A percentile compares a stretch with the other conserved stretches of the same genome.
Evolutionary conservation across 176 grass and related monocot genomes (phyloP).

Genomic region (Coix lacrymajobi): DNA sequence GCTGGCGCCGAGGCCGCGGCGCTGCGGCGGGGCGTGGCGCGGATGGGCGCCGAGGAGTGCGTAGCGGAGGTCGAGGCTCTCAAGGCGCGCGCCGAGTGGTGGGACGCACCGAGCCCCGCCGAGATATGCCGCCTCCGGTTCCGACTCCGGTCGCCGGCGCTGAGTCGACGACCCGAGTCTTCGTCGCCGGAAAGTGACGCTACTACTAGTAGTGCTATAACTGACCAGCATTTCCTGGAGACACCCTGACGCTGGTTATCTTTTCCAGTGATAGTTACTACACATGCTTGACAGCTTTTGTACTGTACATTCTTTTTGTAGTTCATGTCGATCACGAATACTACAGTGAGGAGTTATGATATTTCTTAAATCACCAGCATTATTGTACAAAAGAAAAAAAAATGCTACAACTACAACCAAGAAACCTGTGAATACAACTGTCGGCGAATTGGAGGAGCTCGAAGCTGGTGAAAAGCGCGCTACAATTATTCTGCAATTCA

Average conservation of each 20-base stretch:
- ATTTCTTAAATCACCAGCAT: no score
- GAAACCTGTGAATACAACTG: background rate
- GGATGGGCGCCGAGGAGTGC: constrained; percentile 37
- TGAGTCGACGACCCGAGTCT: background rate
- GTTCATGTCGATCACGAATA: background rate
- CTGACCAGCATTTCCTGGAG: background rate
- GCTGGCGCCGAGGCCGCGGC: constrained; percentile 40
- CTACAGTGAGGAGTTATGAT: background rate
- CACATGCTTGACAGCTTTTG: background rate
- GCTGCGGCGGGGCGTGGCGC: constrained; percentile 13
- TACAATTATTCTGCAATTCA: background rate
- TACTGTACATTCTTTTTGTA: background rate
- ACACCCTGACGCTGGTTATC: background rate
- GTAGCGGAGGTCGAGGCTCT: constrained; percentile 32
- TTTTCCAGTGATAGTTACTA: background rate
- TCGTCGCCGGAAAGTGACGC: background rate
- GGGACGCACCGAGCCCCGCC: constrained; percentile 37
- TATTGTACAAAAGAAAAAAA: no score
- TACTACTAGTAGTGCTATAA: background rate
- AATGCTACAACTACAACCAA: background rate
- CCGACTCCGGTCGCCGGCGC: background rate
- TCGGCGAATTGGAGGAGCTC: background rate
- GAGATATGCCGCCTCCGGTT: constrained; percentile 47
- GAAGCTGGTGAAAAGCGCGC: background rate
- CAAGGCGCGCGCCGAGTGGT: background rate